Conservation (phyloP, 305 asterid species). For the Fraxinus albicans region DNA sequence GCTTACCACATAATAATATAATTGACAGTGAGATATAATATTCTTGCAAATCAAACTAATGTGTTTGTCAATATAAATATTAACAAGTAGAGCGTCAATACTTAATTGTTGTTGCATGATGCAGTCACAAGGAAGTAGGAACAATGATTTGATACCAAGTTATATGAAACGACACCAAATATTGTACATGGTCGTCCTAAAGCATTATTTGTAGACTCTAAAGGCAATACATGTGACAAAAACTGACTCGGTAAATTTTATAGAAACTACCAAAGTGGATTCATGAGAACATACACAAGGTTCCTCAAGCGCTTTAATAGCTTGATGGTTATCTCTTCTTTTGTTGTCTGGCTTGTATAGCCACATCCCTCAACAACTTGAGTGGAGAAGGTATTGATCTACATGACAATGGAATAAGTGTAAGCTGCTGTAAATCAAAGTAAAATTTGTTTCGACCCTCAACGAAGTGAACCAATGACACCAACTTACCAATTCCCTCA, state of each 20-base stretch:
- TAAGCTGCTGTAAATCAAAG: constrained; percentile 12
- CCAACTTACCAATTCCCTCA: constrained; percentile 72
- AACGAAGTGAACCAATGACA: not conserved
- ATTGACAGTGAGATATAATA: not conserved
- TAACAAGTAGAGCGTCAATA: not conserved
- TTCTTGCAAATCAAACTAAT: constrained; percentile 14
- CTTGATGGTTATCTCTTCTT: constrained; percentile 59
- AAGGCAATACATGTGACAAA: not conserved
- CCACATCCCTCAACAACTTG: constrained; percentile 62
- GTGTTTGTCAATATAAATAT: not conserved
- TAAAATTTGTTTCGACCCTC: not conserved
- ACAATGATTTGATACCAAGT: not conserved
- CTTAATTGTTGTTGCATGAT: not conserved
- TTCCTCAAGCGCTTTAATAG: constrained; percentile 76
- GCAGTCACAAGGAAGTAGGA: not conserved
- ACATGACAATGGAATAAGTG: constrained; percentile 34
- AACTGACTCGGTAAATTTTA: not conserved
- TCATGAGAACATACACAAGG: constrained; percentile 66
- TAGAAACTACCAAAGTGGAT: constrained; percentile 11
- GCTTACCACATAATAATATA: not conserved
- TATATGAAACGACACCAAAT: not conserved
- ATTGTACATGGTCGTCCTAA: not conserved
- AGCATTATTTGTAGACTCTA: not conserved
- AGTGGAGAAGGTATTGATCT: constrained; percentile 77
- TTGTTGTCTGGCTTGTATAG: constrained; percentile 66